Base-by-base conservation (phyloP, 2,329 filamentous ascomycete species). In the Diplodia scrobiculata region DNA sequence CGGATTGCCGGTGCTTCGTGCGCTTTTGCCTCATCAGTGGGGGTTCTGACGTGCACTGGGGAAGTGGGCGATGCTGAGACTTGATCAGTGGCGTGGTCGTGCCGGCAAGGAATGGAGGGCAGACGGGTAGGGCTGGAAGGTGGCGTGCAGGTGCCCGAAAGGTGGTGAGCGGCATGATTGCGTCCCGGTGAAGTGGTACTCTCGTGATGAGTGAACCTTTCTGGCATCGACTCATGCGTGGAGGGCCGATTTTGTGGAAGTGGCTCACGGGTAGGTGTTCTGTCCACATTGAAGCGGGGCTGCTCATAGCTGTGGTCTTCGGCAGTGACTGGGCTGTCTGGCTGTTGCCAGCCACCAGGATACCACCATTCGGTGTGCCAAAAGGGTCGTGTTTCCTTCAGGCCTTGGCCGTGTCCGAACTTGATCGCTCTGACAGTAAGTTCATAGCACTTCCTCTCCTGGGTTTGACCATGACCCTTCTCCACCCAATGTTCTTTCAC, bases 341-440 rank as follows among this genome's bases (percentile, higher is more conserved):
- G 32, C 9, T 7, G 27, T 10, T 29, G 52, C n/a, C 11, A 21
- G 9, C 9, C 7, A 17, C 17, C 25, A 7, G 53, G 34, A 29
- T 41, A 19, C 34, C 36, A 58, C 34, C 10, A 25, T 27, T 58
- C 53, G 11, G 19, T 58, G 53, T 58, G 53, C 53, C 53, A 58
- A 3, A 19, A 17, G 11, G 19, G 53, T 2, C 1, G 5, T 25
- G 19, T 17, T 34, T 13, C 2, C 5, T 17, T 5, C 17, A 36
- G 9, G 19, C 7, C 21, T 14, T 36, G 4, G 51, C 29, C 29
- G 14, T 54, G 17, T 19, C 34, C n/a, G 4, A 27, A 27, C 19
- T 29, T 45, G 19, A 58, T n/a, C 10, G 53, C 34, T n/a, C 53
- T 58, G 34, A 58, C 38, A 21, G 53, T 58, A 21, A 58, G 36